Conservation (phyloP, 129 eudicot genomes). For the Artemisia tridentata region DNA sequence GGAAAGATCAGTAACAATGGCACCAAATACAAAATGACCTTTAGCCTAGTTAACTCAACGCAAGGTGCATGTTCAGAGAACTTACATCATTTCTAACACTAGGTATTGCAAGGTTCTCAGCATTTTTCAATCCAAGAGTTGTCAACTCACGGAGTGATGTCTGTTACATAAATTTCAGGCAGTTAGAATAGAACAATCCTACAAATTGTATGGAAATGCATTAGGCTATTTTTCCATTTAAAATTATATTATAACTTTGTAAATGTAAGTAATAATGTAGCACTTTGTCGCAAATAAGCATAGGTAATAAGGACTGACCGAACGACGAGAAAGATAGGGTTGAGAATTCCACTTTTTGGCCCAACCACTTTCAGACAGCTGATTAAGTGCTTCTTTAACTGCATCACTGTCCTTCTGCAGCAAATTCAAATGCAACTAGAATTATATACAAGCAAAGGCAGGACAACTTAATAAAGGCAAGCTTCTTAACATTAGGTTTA, state of each 20-base stretch:
- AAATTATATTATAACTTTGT: not conserved
- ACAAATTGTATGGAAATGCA: not conserved
- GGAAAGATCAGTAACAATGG: not conserved
- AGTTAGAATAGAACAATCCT: constrained; percentile 4
- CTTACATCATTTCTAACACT: constrained; percentile 98
- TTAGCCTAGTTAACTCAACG: constrained; percentile 6
- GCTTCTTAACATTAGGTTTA: not conserved
- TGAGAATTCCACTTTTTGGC: constrained; percentile 96
- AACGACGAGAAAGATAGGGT: constrained; percentile 88
- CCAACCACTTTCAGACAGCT: constrained; percentile 88
- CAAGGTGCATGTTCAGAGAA: constrained; percentile 12
- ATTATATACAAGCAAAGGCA: constrained; percentile 8
- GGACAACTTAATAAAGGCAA: not conserved
- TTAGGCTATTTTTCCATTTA: not conserved
- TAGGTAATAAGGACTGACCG: constrained; percentile 55
- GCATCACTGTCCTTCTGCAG: constrained; percentile 92
- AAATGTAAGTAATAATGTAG: constrained; percentile 1
- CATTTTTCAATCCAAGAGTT: constrained; percentile 87
- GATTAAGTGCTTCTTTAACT: constrained; percentile 87
- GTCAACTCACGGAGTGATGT: constrained; percentile 91
- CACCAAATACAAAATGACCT: constrained; percentile 7
- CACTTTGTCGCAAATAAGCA: constrained; percentile 14
- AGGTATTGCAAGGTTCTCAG: constrained; percentile 94
- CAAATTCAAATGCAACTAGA: constrained; percentile 6
- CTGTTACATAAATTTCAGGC: constrained; percentile 41